These are phyloP conservation scores for Lachancea kluyveri DNA, from an alignment of 805 yeast species.

Conservation along the genomic window DNA sequence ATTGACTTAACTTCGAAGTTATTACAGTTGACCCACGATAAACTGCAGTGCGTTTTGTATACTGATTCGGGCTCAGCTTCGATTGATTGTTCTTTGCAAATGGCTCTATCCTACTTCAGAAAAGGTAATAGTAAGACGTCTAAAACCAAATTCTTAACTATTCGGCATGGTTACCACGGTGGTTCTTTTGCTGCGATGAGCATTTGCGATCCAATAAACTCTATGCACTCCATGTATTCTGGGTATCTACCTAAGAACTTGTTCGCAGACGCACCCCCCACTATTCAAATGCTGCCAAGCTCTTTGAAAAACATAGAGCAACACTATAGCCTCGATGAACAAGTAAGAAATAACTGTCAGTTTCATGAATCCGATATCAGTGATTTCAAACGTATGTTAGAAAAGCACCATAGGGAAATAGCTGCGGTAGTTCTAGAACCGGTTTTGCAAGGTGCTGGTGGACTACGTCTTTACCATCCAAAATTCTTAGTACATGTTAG, in stretches of 20 bases:
- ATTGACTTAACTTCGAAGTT: slow-evolving; percentile 25
- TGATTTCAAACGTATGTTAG: slow-evolving; percentile 24
- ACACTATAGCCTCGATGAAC: slow-evolving; percentile 8
- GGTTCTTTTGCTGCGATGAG: slow-evolving; percentile 37
- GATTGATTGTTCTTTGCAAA: slow-evolving; percentile 35
- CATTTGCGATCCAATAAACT: slow-evolving; percentile 30
- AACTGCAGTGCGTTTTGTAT: slow-evolving; percentile 17
- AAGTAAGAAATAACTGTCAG: no score
- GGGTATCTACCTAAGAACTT: slow-evolving; percentile 25
- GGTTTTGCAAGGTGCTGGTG: slow-evolving; percentile 37
- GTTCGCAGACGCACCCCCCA: slow-evolving; percentile 25
- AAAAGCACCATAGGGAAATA: slow-evolving; percentile 26
- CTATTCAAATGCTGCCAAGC: slow-evolving; percentile 12
- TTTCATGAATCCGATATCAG: slow-evolving; percentile 20
- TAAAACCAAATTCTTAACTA: slow-evolving; percentile 25
- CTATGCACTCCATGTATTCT: slow-evolving; percentile 30
- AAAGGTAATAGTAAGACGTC: slow-evolving; percentile 19
- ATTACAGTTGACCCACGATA: slow-evolving; percentile 25
- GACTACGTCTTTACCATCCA: slow-evolving; percentile 32
- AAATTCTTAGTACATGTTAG: slow-evolving; percentile 29
- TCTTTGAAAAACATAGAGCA: slow-evolving; percentile 7
- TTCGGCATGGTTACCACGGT: slow-evolving; percentile 34
- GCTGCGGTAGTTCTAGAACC: slow-evolving; percentile 35
- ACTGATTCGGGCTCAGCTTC: slow-evolving; percentile 31
- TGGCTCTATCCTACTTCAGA: slow-evolving; percentile 30